Evolutionary conservation across 2,329 filamentous ascomycete species (phyloP), one percentile per base, ranked within the genome.

Genomic region (Monosporascus sp.): DNA sequence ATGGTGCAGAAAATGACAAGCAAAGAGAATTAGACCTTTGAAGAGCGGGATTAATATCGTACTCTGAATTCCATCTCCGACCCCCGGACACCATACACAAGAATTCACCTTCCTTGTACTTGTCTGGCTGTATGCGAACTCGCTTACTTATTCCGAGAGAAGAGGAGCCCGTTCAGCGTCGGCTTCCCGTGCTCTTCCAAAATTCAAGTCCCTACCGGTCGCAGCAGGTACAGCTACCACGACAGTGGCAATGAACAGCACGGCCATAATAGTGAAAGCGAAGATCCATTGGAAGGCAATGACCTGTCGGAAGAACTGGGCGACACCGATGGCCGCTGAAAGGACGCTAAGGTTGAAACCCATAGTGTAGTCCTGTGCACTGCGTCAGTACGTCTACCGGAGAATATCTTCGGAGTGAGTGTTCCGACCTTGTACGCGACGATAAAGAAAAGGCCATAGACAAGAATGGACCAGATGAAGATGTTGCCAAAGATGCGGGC

Each of bases 261-360:
- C 68, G 1, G 78, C 82, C 78, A 93, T 91, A 68, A 96, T 91
- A 57, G 84, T 77, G 65, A 95, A 94, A 37, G 91, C 88, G 68
- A 96, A 96, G 71, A 95, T 93, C 91, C 91, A 96, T 74, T 96
- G 91, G 59, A 96, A 77, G 7, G 89, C 88, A 60, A 95, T 78
- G 55, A 86, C 71, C 68, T 91, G 84, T 63, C 80, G 78, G 49
- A 85, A 74, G 73, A 95, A 85, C 70, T 96, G 91, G 16, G 84
- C 81, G 17, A 94, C 83, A 14, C 89, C 90, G 43, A 95, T 83
- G 19, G 90, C 83, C 5, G 90, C 85, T 1, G 84, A 75, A 47
- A 95, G 75, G 45, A 91, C 78, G 61, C 85, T 88, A 62, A 96
- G 78, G 51, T 83, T 85, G 68, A 94, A 90, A 2, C 91, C 90